Conservation (phyloP, 371 early-diverging fungal genomes). For the Apophysomyces trapeziformis region DNA sequence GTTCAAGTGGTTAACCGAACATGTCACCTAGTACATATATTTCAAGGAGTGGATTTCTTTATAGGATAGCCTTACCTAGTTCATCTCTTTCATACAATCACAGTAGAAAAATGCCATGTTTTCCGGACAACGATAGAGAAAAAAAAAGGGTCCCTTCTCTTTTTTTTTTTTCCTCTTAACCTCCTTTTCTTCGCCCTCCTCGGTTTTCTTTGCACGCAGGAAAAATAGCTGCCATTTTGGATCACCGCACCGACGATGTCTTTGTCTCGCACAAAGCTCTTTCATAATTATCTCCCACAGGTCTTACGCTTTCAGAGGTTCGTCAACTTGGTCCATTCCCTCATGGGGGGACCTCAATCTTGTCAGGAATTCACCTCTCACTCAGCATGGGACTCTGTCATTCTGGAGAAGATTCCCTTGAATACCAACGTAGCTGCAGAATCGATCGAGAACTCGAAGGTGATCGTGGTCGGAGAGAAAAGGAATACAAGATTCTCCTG, state of each 20-base stretch:
- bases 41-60: neutral
- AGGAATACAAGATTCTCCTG: conserved; percentile 67
- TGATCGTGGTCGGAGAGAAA: conserved; percentile 60
- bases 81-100: neutral
- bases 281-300: conserved; percentile 25
- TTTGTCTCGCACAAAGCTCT: conserved; percentile 19
- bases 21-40: neutral
- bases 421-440: conserved; percentile 51
- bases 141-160: conserved; percentile 9
- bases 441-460: conserved; percentile 67
- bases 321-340: neutral
- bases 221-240: conserved; percentile 6
- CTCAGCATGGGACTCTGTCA: conserved; percentile 63
- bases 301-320: conserved; percentile 29
- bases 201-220: conserved; percentile 2
- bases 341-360: neutral
- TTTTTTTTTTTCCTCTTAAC: conserved; percentile 14
- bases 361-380: neutral
- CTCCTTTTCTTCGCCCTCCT: conserved; percentile 12
- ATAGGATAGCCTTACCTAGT: neutral
- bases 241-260: conserved; percentile 7
- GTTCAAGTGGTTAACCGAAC: conserved; percentile 2
- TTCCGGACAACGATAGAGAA: neutral
- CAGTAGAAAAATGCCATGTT: neutral
- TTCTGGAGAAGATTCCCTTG: conserved; percentile 56